Conservation (phyloP, 169 alveolate species). For the Cryptosporidium viatorum region DNA sequence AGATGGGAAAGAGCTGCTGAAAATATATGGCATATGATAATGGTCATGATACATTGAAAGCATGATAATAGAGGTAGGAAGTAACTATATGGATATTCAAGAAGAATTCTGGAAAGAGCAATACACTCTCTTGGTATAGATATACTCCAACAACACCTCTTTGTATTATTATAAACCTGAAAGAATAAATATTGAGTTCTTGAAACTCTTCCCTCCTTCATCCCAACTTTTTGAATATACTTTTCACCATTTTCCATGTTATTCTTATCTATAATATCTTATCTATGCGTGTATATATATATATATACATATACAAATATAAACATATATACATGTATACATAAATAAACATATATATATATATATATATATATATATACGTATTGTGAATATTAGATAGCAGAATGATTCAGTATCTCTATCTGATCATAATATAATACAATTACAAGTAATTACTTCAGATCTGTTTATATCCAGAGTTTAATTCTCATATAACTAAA, state of each 20-base stretch:
- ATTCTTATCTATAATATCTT: background rate
- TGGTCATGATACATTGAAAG: constrained; percentile 56
- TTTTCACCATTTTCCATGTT: constrained; percentile 72
- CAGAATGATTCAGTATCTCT: background rate
- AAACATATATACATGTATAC: background rate
- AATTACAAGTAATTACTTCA: background rate
- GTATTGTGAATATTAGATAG: background rate
- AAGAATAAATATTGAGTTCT: constrained; percentile 59
- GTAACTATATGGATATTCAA: constrained; percentile 66
- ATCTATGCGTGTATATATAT: background rate
- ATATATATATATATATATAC: background rate
- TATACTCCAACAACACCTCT: constrained; percentile 65
- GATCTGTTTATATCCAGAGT: background rate
- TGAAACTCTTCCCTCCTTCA: constrained; percentile 61
- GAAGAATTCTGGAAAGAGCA: constrained; percentile 39
- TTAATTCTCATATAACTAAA: background rate
- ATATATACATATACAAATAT: background rate
- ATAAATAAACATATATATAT: background rate
- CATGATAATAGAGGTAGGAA: constrained; percentile 52
- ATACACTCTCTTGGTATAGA: constrained; percentile 69
- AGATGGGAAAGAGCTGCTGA: constrained; percentile 27
- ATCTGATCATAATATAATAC: background rate
- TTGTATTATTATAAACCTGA: constrained; percentile 66
- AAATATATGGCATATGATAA: constrained; percentile 34
- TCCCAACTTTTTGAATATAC: constrained; percentile 61